A percentile compares a stretch with the other conserved stretches of the same genome.
Evolutionary conservation across 768 basidiomycete genomes (phyloP).

Genomic region (Pleurotus citrinopileatus): DNA sequence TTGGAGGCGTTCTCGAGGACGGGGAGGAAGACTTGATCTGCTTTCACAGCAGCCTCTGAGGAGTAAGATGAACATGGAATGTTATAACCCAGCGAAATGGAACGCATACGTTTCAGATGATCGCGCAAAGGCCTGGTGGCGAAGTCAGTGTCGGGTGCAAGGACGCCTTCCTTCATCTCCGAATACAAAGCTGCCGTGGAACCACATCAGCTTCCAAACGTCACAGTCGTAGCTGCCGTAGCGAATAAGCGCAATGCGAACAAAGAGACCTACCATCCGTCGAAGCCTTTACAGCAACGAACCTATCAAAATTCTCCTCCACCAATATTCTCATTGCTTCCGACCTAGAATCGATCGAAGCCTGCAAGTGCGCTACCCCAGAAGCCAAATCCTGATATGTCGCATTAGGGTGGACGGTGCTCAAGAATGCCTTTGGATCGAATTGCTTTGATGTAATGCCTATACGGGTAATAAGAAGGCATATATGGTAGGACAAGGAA

Average conservation of each 20-base stretch:
- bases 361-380: conserved; percentile 71
- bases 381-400: conserved; percentile 87
- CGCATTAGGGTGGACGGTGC: conserved; percentile 89
- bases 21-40: conserved; percentile 93
- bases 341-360: conserved; percentile 85
- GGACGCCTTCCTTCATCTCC: conserved; percentile 90
- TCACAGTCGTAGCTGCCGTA: no score
- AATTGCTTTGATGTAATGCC: conserved; percentile 90
- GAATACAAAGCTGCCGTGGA: conserved; percentile 66
- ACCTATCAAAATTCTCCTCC: conserved; percentile 97
- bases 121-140: conserved; percentile 81
- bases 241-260: background rate
- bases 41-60: conserved; percentile 86
- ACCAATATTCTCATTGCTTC: conserved; percentile 94
- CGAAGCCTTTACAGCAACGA: conserved; percentile 94
- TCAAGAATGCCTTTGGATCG: conserved; percentile 92
- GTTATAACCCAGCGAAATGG: conserved; percentile 1
- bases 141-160: conserved; percentile 75
- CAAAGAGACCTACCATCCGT: conserved; percentile 75
- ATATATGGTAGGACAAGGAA: no score
- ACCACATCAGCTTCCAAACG: background rate
- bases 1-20: conserved; percentile 95
- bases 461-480: conserved; percentile 20
- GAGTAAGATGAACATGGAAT: background rate
- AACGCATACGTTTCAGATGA: conserved; percentile 73